Conservation (phyloP, 2,329 filamentous ascomycete species). For the Colletotrichum cereale region DNA sequence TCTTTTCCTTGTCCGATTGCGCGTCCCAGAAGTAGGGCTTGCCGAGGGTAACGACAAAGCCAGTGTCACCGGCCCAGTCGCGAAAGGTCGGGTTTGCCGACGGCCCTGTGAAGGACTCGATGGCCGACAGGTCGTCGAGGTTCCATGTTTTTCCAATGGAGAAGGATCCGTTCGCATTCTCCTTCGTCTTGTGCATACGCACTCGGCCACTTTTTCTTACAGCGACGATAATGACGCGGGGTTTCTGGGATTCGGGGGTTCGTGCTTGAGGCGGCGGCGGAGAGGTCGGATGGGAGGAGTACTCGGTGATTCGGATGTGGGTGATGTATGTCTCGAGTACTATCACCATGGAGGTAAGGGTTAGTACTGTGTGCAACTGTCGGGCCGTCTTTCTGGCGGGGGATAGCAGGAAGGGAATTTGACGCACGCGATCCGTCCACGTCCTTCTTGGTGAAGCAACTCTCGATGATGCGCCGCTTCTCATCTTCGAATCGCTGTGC, state of each 20-base stretch:
- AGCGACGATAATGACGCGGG: conserved; percentile 90
- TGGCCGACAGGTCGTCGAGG: conserved; percentile 83
- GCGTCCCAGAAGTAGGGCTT: conserved; percentile 99
- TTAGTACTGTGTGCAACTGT: conserved; percentile 18
- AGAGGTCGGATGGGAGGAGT: conserved; percentile 82
- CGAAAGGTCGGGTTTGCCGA: conserved; percentile 69
- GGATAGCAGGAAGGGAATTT: conserved; percentile 30
- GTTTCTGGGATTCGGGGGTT: conserved; percentile 81
- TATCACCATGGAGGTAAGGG: conserved; percentile 49
- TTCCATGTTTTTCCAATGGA: conserved; percentile 99
- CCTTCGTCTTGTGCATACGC: conserved; percentile 95
- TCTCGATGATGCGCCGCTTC: conserved; percentile 93
- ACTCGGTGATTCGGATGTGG: conserved; percentile 92
- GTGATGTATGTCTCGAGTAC: conserved; percentile 97
- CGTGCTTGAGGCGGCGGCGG: conserved; percentile 86
- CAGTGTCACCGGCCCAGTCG: conserved; percentile 85
- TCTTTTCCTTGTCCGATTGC: conserved; percentile 93
- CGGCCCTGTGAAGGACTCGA: conserved; percentile 83
- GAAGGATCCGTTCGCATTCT: conserved; percentile 93
- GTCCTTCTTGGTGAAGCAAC: conserved; percentile 93
- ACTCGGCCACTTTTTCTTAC: conserved; percentile 93
- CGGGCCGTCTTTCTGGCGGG: neutral
- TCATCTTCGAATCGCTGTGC: conserved; percentile 97
- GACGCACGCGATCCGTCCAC: conserved; percentile 84
- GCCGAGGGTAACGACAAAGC: conserved; percentile 88